Evolutionary conservation across 2,329 filamentous ascomycete species (phyloP), one percentile per base, ranked within the genome.

Genomic region (Pestalotiopsis sp.): DNA sequence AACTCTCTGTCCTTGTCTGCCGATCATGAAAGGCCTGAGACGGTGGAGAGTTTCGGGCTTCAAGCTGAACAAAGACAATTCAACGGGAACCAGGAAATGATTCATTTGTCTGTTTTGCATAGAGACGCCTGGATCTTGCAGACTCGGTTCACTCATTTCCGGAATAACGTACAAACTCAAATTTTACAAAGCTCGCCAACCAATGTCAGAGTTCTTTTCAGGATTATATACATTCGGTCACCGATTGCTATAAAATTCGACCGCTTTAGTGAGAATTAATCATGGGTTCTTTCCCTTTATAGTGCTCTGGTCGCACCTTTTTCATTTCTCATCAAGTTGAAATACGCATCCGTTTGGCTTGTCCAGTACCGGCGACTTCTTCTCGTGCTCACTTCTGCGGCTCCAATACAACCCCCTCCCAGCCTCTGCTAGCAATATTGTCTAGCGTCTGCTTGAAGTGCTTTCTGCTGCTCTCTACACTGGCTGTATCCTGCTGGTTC

Each of bases 401-500:
- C 67, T 92, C 88, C 67, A 94, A 88, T 69, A 98, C 90, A 56
- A 99, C 90, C 1, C 95, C 96, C 77, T 98, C 96, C 76, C 97
- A 98, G 76, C 97, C 94, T 77, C 97, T 90, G 71, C 92, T 92
- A 71, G 90, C 89, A 76, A 99, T 98, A 78, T 98, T 97, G 71
- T 98, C 95, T 76, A 99, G 84, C 4, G 96, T 99, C 72, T 97
- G 90, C 81, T 97, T 89, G 82, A 99, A 99, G 81, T 99, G 96
- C 77, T 94, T 94, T 80, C 92, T 92, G 71, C 96, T 97, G 72
- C 91, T 94, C 77, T 99, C 96, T 65, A 98, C 87, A 25, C 91
- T 92, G 0, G 91, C 88, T 39, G 92, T 93, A 75, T 96, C 93
- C 75, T 92, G 89, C 77, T 94, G 91, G 78, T 94, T 96, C 68